A percentile compares a stretch with the other conserved stretches of the same genome.
Conservation (phyloP, 805 yeast species). For the Ogataea corticis region DNA sequence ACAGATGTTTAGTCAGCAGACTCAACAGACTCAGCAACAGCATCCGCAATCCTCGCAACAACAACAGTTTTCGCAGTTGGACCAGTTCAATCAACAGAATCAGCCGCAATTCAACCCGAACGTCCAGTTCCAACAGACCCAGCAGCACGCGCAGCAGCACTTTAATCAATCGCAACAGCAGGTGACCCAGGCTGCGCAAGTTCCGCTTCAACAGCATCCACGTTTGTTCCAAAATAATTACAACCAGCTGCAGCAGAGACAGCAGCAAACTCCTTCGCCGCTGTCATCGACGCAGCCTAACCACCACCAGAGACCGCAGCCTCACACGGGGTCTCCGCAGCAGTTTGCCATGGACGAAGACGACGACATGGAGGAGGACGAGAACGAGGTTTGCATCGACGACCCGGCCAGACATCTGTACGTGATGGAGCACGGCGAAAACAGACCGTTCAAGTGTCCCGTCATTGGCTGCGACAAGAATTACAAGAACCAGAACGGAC, state of each 20-base stretch:
- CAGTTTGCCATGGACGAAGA: constrained; percentile 40
- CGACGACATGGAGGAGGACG: constrained; percentile 28
- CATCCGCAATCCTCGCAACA: constrained; percentile 4
- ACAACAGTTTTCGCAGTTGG: constrained; percentile 9
- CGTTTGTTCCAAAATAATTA: constrained; percentile 18
- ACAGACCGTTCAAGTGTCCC: constrained; percentile 95
- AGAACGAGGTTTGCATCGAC: constrained; percentile 70
- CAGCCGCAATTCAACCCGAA: constrained; percentile 8
- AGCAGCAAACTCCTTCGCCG: constrained; percentile 20
- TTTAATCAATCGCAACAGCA: constrained; percentile 11
- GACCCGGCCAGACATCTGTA: constrained; percentile 95
- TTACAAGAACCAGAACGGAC: constrained; percentile 95
- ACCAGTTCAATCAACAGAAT: constrained; percentile 20
- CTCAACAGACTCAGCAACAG: constrained; percentile 13
- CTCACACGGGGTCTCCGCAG: constrained; percentile 19
- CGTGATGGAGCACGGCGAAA: constrained; percentile 88
- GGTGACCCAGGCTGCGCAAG: not conserved
- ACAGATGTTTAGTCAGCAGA: constrained; percentile 10
- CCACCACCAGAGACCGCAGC: constrained; percentile 9
- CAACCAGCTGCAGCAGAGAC: constrained; percentile 18
- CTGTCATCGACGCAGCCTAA: constrained; percentile 18
- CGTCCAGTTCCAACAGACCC: constrained; percentile 12
- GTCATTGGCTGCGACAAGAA: constrained; percentile 98
- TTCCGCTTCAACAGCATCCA: constrained; percentile 18
- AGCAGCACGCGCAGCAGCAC: constrained; percentile 13